Conservation (phyloP, 2,329 filamentous ascomycete genomes). For the Penicillium crustosum region DNA sequence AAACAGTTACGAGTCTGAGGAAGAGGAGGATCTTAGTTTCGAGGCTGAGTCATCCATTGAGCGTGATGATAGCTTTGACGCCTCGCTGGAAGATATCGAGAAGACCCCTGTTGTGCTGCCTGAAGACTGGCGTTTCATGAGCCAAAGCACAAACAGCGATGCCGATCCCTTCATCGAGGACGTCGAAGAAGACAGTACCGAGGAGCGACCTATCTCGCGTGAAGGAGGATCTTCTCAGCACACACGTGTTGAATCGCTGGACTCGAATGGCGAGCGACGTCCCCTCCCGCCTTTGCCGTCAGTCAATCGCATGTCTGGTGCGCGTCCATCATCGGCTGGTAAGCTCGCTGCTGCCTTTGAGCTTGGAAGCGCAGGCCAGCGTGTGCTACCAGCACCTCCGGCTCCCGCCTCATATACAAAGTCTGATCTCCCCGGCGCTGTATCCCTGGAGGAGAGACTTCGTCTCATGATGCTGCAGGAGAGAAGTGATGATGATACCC, state of each 20-base stretch:
- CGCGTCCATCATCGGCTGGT: slow-evolving; percentile 58
- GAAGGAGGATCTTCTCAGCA: slow-evolving; percentile 40
- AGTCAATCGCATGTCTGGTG: slow-evolving; percentile 34
- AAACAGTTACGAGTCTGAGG: slow-evolving; percentile 82
- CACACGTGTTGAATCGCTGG: slow-evolving; percentile 68
- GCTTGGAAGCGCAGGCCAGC: slow-evolving; percentile 64
- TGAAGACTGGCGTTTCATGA: slow-evolving; percentile 88
- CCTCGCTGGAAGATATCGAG: slow-evolving; percentile 89
- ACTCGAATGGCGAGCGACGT: slow-evolving; percentile 76
- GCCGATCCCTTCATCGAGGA: slow-evolving; percentile 67
- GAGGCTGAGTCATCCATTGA: slow-evolving; percentile 59
- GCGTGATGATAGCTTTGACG: slow-evolving; percentile 89
- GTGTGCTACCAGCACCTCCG: slow-evolving; percentile 72
- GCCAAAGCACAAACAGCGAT: slow-evolving; percentile 60
- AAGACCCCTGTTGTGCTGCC: slow-evolving; percentile 98
- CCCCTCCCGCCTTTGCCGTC: slow-evolving; percentile 83
- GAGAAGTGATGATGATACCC: slow-evolving; percentile 38
- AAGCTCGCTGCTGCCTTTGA: slow-evolving; percentile 72
- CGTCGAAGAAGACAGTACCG: slow-evolving; percentile 66
- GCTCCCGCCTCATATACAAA: slow-evolving; percentile 67
- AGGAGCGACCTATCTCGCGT: slow-evolving; percentile 51
- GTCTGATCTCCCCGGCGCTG: slow-evolving; percentile 73
- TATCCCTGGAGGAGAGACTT: slow-evolving; percentile 82
- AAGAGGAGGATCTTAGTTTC: slow-evolving; percentile 68
- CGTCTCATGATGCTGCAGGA: slow-evolving; percentile 82